Evolutionary conservation across 306 rosid species (phyloP).

Genomic region (Prunus salicina): DNA sequence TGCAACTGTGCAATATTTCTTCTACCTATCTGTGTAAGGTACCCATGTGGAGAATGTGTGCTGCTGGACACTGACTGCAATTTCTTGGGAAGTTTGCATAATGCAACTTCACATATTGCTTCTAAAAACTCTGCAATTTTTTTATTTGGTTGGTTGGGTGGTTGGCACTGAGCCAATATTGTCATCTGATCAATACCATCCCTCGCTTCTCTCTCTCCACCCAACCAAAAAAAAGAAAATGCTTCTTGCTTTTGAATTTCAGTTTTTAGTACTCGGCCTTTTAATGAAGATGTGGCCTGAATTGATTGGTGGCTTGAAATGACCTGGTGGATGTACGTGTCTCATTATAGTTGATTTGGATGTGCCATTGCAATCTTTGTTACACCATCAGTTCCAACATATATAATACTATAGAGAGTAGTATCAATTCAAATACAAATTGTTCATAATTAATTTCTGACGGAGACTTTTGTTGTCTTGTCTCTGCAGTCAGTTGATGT

Average conservation of each 20-base stretch:
- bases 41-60: too few species aligned
- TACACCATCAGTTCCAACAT: neutral
- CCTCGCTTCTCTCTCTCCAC: neutral
- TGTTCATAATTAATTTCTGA: constrained; percentile 23
- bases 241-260: neutral
- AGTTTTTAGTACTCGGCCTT: neutral
- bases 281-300: neutral
- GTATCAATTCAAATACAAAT: neutral
- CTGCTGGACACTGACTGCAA: too few species aligned
- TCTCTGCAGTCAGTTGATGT: constrained; percentile 86
- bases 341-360: neutral
- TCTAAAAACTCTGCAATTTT: too few species aligned
- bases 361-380: neutral
- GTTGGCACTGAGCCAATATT: too few species aligned
- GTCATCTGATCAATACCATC: too few species aligned
- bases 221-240: neutral
- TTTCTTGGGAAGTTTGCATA: too few species aligned
- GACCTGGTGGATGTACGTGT: neutral
- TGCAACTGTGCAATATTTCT: too few species aligned
- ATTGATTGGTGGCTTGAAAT: neutral
- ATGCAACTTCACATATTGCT: too few species aligned
- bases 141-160: too few species aligned
- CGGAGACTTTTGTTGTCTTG: constrained; percentile 15
- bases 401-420: neutral
- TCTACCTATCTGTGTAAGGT: too few species aligned